Percentiles rank a stretch among this genome's conserved stretches.
Evolutionary conservation across 2,329 filamentous ascomycete species (phyloP).

Genomic region (Waltergamsia citrina): DNA sequence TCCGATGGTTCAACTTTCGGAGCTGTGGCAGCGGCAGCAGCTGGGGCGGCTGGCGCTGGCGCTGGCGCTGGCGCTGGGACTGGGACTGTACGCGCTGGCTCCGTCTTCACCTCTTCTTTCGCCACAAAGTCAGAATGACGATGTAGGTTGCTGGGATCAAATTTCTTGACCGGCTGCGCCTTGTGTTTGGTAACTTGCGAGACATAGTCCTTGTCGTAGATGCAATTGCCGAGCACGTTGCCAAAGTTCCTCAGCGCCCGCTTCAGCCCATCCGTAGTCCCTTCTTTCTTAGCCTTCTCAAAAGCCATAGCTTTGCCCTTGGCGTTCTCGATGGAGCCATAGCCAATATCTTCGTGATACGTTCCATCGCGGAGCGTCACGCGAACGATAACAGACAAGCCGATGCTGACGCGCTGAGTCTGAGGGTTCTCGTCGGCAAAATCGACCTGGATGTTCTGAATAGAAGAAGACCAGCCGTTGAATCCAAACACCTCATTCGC

Average conservation of each 20-base stretch:
- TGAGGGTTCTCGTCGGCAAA: slow-evolving; percentile 82
- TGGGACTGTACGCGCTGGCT: slow-evolving; percentile 5
- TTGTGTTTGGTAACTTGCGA: slow-evolving; percentile 87
- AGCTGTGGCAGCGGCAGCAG: neutral
- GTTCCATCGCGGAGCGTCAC: slow-evolving; percentile 88
- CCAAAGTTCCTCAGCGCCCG: slow-evolving; percentile 84
- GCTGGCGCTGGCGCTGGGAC: neutral
- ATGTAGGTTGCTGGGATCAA: slow-evolving; percentile 71
- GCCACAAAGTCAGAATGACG: slow-evolving; percentile 70
- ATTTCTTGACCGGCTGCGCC: slow-evolving; percentile 59
- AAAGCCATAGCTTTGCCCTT: slow-evolving; percentile 93
- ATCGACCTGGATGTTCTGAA: slow-evolving; percentile 89
- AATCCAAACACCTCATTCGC: slow-evolving; percentile 95
- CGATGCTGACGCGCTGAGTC: slow-evolving; percentile 72
- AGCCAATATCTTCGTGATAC: slow-evolving; percentile 96
- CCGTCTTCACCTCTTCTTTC: slow-evolving; percentile 33
- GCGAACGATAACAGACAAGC: slow-evolving; percentile 81
- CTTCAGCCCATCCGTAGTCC: slow-evolving; percentile 89
- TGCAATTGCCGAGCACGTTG: slow-evolving; percentile 94
- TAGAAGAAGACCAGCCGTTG: slow-evolving; percentile 95
- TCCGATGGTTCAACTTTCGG: slow-evolving; percentile 23
- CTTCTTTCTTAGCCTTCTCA: slow-evolving; percentile 98
- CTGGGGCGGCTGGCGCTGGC: slow-evolving; percentile 1
- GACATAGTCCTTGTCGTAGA: slow-evolving; percentile 94
- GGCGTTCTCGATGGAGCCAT: slow-evolving; percentile 92